Percentiles rank a stretch among this genome's conserved stretches.
Conservation (phyloP, 1,139 yeast species). For the Nadsonia commutata region DNA sequence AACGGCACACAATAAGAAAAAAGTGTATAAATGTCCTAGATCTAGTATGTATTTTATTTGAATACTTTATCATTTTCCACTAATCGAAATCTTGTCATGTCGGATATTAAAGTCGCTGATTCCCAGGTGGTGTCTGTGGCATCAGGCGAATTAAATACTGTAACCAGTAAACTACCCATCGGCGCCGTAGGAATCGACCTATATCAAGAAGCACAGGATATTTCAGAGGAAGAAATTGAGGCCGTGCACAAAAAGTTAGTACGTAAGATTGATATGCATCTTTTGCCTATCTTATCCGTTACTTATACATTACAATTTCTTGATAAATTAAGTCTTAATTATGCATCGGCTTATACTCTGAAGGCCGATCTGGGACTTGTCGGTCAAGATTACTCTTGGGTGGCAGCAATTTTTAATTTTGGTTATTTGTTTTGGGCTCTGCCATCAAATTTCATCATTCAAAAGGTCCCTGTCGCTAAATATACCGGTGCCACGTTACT, state of each 20-base stretch:
- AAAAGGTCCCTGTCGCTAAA: slow-evolving; percentile 40
- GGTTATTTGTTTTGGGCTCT: slow-evolving; percentile 38
- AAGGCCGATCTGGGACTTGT: slow-evolving; percentile 24
- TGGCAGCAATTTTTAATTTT: slow-evolving; percentile 46
- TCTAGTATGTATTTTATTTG: no score
- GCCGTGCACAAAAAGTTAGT: slow-evolving; percentile 18
- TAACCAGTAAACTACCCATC: no score
- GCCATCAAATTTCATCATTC: slow-evolving; percentile 39
- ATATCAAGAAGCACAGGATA: slow-evolving; percentile 6
- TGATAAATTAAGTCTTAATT: slow-evolving; percentile 47
- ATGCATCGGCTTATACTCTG: slow-evolving; percentile 50
- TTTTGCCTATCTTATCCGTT: slow-evolving; percentile 42
- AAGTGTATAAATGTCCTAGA: no score
- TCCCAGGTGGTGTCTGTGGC: no score
- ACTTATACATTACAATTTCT: slow-evolving; percentile 44
- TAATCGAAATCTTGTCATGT: no score
- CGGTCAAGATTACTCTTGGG: slow-evolving; percentile 34
- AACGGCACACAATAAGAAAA: no score
- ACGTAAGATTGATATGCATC: slow-evolving; percentile 33
- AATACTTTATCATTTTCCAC: no score
- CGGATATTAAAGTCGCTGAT: no score
- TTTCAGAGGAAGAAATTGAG: slow-evolving; percentile 13
- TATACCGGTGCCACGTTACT: slow-evolving; percentile 32
- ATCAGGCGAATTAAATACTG: no score
- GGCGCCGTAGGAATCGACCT: no score